Percentiles rank a stretch among this genome's conserved stretches.
These are phyloP conservation scores for Coemansia sp. DNA, from an alignment of 192 early-diverging fungal genomes.

Conservation along the genomic window DNA sequence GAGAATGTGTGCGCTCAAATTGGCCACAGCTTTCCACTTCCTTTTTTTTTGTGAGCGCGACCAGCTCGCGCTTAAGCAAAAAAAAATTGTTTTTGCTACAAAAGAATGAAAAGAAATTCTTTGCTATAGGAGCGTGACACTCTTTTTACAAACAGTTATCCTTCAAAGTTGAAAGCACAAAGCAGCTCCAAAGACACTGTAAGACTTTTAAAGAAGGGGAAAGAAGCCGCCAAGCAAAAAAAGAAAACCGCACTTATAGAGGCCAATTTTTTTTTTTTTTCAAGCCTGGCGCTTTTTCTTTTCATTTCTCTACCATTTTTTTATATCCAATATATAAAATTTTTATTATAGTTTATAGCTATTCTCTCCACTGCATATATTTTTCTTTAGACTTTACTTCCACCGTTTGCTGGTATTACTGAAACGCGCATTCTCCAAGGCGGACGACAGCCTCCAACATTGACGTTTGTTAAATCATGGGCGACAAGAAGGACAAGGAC, in stretches of 20 bases:
- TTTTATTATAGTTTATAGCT: background rate
- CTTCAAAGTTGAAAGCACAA: background rate
- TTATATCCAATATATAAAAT: background rate
- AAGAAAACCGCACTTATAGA: background rate
- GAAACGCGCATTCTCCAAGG: background rate
- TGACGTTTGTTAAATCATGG: background rate
- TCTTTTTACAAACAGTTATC: background rate
- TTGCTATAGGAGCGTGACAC: background rate
- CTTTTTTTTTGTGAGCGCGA: background rate
- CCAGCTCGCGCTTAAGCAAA: background rate
- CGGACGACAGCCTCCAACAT: background rate
- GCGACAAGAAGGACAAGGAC: background rate
- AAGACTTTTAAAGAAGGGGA: background rate
- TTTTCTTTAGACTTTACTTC: background rate
- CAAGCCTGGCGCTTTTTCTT: background rate
- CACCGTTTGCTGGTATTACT: background rate
- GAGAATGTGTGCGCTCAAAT: background rate
- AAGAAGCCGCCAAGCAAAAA: background rate
- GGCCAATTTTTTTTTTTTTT: background rate
- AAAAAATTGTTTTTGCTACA: background rate
- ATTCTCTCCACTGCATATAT: background rate
- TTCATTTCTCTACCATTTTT: background rate
- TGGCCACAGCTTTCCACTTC: background rate
- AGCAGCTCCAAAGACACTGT: background rate
- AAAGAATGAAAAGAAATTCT: background rate